Evolutionary conservation across 2,329 filamentous ascomycete species (phyloP).

Genomic region (Emmonsiellopsis sp.): DNA sequence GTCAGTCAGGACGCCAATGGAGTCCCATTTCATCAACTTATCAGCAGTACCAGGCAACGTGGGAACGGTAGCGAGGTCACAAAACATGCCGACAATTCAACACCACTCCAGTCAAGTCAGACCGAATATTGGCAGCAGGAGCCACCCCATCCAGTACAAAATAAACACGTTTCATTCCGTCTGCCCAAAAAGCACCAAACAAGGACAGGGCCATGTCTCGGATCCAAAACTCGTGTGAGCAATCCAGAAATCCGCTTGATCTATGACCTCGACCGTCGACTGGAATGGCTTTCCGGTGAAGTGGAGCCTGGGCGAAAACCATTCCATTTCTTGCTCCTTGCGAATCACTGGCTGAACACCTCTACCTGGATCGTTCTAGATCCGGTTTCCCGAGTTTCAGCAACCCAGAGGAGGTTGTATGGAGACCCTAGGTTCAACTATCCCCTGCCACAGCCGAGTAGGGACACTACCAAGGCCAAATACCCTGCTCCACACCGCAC

Average conservation of each 20-base stretch:
- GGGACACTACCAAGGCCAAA: conserved; percentile 16
- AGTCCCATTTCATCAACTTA: no score
- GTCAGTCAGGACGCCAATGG: no score
- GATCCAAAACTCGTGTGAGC: conserved; percentile 14
- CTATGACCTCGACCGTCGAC: conserved; percentile 25
- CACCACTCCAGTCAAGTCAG: neutral
- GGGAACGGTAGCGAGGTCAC: neutral
- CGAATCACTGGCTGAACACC: conserved; percentile 34
- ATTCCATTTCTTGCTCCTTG: conserved; percentile 30
- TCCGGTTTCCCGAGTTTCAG: conserved; percentile 26
- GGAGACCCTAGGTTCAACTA: conserved; percentile 29
- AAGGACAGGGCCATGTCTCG: neutral
- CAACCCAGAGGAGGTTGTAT: conserved; percentile 19
- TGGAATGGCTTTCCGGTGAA: conserved; percentile 30
- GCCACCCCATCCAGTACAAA: neutral
- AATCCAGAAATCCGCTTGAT: conserved; percentile 29
- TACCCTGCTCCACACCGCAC: conserved; percentile 14
- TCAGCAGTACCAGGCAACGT: no score
- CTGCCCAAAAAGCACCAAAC: neutral
- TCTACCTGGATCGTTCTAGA: conserved; percentile 32
- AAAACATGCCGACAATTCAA: neutral
- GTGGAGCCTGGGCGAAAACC: conserved; percentile 29
- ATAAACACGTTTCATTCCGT: conserved; percentile 1
- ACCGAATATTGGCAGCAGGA: no score
- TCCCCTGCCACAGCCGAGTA: conserved; percentile 17